A percentile compares a stretch with the other conserved stretches of the same genome.
Conservation (phyloP, 306 rosid genomes). For the Quercus mongolica region DNA sequence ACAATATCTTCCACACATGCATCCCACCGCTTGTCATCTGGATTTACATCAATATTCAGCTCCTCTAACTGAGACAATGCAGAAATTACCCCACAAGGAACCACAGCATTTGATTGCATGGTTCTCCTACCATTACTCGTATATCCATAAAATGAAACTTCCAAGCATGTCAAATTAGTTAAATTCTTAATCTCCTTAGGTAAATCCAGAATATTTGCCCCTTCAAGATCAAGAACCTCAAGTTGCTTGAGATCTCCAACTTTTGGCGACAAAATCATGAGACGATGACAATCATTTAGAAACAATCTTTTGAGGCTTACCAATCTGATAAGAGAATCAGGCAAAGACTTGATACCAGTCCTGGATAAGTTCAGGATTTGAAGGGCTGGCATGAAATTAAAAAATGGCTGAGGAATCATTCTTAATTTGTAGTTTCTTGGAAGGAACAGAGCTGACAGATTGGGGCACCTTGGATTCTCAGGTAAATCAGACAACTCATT, state of each 20-base stretch:
- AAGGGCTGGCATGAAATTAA: background rate
- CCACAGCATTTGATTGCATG: background rate
- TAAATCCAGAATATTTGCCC: background rate
- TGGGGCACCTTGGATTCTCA: background rate
- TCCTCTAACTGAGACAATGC: background rate
- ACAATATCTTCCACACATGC: background rate
- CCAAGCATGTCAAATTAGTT: background rate
- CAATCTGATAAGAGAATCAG: background rate
- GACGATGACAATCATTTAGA: background rate
- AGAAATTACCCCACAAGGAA: background rate
- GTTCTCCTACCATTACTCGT: background rate
- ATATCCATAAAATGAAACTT: background rate
- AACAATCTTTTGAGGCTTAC: background rate
- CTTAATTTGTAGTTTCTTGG: background rate
- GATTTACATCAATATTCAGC: constrained; percentile 9
- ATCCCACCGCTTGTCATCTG: background rate
- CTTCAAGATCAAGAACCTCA: background rate
- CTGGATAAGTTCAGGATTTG: background rate
- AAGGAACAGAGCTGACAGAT: background rate
- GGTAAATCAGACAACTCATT: background rate
- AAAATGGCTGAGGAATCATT: constrained; percentile 1
- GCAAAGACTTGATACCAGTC: background rate
- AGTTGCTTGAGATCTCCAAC: background rate
- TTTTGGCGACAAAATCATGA: background rate
- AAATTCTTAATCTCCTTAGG: background rate